These are phyloP conservation scores for Aspergillus indologenus DNA, from an alignment of 495 filamentous ascomycete genomes.

Conservation along the genomic window DNA sequence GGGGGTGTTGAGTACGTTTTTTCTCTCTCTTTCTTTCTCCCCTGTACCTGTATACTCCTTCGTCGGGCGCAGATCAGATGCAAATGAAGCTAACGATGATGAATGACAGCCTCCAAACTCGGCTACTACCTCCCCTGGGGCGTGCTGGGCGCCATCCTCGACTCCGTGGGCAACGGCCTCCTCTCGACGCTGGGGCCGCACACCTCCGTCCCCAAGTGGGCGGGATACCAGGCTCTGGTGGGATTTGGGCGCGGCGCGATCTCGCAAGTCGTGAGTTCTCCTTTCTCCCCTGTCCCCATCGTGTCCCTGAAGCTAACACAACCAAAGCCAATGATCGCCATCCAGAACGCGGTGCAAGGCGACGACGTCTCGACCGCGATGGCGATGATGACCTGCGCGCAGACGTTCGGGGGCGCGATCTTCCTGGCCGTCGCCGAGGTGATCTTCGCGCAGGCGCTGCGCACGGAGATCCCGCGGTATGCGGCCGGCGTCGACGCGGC, in stretches of 20 bases:
- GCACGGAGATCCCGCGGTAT: constrained; percentile 42
- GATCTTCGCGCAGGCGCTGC: constrained; percentile 62
- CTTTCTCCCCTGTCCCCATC: background rate
- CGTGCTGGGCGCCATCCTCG: constrained; percentile 22
- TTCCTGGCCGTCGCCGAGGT: constrained; percentile 66
- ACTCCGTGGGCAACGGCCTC: constrained; percentile 43
- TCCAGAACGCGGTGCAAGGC: constrained; percentile 26
- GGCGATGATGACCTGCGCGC: constrained; percentile 52
- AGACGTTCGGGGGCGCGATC: constrained; percentile 62
- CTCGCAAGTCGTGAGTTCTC: constrained; percentile 34
- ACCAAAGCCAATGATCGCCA: constrained; percentile 30
- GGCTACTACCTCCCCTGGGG: constrained; percentile 50
- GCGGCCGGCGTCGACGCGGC: constrained; percentile 34
- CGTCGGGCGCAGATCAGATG: background rate
- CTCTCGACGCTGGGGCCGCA: constrained; percentile 44
- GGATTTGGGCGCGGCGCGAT: constrained; percentile 47
- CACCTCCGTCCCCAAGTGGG: constrained; percentile 43
- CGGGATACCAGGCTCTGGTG: constrained; percentile 52
- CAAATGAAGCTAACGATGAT: background rate
- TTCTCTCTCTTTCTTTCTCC: background rate
- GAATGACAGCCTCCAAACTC: constrained; percentile 21
- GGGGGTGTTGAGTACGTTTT: constrained; percentile 37
- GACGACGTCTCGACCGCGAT: constrained; percentile 48
- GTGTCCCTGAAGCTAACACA: background rate
- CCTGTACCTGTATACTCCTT: background rate